Evolutionary conservation across 495 filamentous ascomycete genomes (phyloP), one percentile per base, ranked within the genome.

Genomic region (Pseudoneurospora amorphoporcata): DNA sequence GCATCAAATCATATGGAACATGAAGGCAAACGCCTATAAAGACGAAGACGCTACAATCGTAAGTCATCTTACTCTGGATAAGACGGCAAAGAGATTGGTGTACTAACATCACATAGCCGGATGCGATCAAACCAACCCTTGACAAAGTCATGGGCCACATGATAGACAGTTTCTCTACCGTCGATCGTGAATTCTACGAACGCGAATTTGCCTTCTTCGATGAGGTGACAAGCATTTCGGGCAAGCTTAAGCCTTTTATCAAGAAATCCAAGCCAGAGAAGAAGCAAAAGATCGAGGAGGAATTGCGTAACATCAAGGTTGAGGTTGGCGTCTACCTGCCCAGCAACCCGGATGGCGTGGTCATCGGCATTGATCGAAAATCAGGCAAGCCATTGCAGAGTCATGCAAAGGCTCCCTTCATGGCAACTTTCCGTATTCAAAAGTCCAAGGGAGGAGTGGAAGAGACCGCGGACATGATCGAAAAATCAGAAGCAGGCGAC

Each of bases 1-100:
- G 8, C 96, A 99, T 81, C 96, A 99, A 73, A 98, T 99, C 73
- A 98, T 99, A 74, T 99, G 96, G 96, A 99, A 98, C 79, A 99
- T 99, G 91, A 98, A 97, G 78, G 96, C 96, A 29, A 99, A 99
- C 79, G 90, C 94, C 3, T 99, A 93, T 83, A 98, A 97, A 80
- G 96, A 99, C 76, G 94, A 99, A 75, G 94, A 98, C 73, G 92
- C 91, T 69, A 87, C 90, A 76, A 88, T 96, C 76, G 92, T 95
- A 86, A 89, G 91, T 82, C 17, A 32, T 14, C 9, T n/a, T 38
- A 16, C 17, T 7, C 12, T 5, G 12, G 3, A 37, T 23, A 0
- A 10, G 32, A 53, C 9, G 38, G 35, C 68, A 2, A 14, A 68
- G 10, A 73, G 9, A 39, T 72, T 68, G 3, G 23, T 39, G 69